These are phyloP conservation scores for Aristolochia californica DNA, from an alignment of 164 flowering plant species.

Conservation along the genomic window DNA sequence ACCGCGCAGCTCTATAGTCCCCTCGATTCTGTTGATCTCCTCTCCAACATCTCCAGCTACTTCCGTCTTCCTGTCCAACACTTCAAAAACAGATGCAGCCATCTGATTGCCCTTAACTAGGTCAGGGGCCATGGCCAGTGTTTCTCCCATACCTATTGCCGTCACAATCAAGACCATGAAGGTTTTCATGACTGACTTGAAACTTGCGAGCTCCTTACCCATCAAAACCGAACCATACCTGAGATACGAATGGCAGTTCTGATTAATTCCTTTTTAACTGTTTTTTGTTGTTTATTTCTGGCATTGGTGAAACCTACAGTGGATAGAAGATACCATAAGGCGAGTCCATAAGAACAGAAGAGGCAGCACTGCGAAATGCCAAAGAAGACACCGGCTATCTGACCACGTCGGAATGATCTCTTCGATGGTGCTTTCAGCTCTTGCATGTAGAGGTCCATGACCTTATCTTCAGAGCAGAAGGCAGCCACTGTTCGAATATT, in stretches of 20 bases:
- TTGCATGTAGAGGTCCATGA: constrained; percentile 55
- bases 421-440: constrained; percentile 73
- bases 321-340: constrained; percentile 74
- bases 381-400: constrained; percentile 79
- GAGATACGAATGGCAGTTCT: too few species aligned
- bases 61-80: constrained; percentile 63
- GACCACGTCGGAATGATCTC: constrained; percentile 72
- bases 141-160: constrained; percentile 96
- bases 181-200: constrained; percentile 83
- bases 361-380: constrained; percentile 90
- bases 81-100: constrained; percentile 83
- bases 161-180: constrained; percentile 94
- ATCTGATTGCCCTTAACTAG: constrained; percentile 82
- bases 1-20: constrained; percentile 58
- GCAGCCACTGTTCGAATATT: constrained; percentile 94
- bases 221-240: constrained; percentile 94
- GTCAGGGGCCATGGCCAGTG: constrained; percentile 84
- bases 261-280: too few species aligned
- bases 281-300: too few species aligned
- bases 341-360: constrained; percentile 87
- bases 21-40: constrained; percentile 58
- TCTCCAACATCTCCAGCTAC: constrained; percentile 61
- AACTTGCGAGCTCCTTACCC: constrained; percentile 75
- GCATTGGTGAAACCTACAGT: too few species aligned
- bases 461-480: constrained; percentile 80